These are phyloP conservation scores for Microcyclosporella mali DNA, from an alignment of 2,329 filamentous ascomycete genomes.

Conservation along the genomic window DNA sequence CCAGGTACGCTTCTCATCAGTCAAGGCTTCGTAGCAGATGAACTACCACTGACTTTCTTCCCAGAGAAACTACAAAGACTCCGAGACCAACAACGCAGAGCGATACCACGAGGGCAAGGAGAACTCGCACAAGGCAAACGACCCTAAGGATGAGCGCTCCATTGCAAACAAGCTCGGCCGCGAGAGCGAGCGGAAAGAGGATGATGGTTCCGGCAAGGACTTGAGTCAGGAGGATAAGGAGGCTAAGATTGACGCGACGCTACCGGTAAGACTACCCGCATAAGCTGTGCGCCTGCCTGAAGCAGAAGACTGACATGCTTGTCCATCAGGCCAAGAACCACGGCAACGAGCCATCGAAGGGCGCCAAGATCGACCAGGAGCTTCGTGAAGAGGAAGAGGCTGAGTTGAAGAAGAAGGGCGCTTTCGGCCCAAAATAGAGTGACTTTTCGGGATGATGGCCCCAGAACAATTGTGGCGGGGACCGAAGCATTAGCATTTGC, in stretches of 20 bases:
- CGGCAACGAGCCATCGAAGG: conserved; percentile 66
- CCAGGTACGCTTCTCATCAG: conserved; percentile 42
- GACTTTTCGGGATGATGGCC: background rate
- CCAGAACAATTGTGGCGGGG: too few relatives aligned
- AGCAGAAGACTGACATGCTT: background rate
- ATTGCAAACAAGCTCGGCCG: conserved; percentile 66
- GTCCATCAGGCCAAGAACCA: conserved; percentile 54
- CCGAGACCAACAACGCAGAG: conserved; percentile 34
- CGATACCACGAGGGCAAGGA: conserved; percentile 67
- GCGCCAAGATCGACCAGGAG: conserved; percentile 66
- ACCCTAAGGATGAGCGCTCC: conserved; percentile 68
- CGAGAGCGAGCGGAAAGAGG: conserved; percentile 50
- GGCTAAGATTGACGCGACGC: conserved; percentile 55
- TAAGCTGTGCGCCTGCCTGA: background rate
- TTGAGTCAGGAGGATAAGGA: conserved; percentile 32
- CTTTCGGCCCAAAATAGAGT: conserved; percentile 29
- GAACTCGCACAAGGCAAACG: conserved; percentile 61
- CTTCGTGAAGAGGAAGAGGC: conserved; percentile 63
- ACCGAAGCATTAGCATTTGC: too few relatives aligned
- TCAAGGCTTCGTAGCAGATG: background rate
- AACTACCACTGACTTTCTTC: background rate
- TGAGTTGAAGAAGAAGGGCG: conserved; percentile 56
- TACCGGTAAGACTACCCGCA: conserved; percentile 30
- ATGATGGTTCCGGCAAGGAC: conserved; percentile 29
- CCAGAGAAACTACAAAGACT: conserved; percentile 50